Evolutionary conservation across 139 green algal species (phyloP).

Genomic region (Dunaliella primolecta): DNA sequence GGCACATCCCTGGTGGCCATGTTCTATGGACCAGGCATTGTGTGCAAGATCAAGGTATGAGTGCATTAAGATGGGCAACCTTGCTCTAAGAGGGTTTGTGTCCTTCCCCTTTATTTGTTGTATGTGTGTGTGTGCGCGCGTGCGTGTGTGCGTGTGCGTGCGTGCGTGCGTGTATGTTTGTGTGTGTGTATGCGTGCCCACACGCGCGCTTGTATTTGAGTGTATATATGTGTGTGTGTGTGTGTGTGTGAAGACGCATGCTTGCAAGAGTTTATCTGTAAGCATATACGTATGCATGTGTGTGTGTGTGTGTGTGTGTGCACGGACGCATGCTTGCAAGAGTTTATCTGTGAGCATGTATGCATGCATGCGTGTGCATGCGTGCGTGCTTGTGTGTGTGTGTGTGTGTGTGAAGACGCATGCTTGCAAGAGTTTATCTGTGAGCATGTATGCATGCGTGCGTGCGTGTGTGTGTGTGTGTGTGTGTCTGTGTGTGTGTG

Average conservation of each 20-base stretch:
- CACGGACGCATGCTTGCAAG: neutral
- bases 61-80: neutral
- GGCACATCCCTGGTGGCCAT: constrained; percentile 73
- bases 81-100: no score
- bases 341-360: neutral
- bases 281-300: no score
- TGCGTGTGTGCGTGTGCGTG: neutral
- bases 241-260: neutral
- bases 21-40: constrained; percentile 76
- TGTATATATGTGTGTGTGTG: neutral
- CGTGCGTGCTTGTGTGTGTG: neutral
- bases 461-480: no score
- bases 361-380: neutral
- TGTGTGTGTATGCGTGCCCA: neutral
- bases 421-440: no score
- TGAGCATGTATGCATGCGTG: no score
- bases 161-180: neutral
- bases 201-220: neutral
- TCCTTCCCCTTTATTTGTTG: no score
- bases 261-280: no score
- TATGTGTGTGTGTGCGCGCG: no score
- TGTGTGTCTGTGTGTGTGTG: no score
- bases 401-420: neutral
- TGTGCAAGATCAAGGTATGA: constrained; percentile 27
- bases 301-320: no score